These are phyloP conservation scores for Ophiostoma fasciatum DNA, from an alignment of 2,329 filamentous ascomycete genomes.

Conservation along the genomic window DNA sequence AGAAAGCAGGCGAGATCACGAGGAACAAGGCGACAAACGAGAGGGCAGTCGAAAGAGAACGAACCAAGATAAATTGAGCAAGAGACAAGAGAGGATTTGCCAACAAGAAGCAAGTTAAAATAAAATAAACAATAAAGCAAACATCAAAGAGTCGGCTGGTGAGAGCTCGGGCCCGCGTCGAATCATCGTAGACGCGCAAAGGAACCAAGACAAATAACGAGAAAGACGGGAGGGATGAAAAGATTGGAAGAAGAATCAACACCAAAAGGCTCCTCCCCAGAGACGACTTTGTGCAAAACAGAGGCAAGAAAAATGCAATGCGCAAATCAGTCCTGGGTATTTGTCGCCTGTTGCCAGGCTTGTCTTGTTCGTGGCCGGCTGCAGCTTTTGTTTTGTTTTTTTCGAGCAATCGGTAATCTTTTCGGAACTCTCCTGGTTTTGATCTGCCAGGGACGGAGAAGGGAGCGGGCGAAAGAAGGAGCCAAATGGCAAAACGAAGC, in stretches of 20 bases:
- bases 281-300: not conserved
- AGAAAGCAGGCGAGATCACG: too few relatives aligned
- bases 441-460: not conserved
- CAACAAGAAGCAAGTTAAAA: slow-evolving; percentile 1
- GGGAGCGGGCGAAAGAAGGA: too few relatives aligned
- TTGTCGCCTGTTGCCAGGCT: not conserved
- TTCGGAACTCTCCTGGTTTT: too few relatives aligned
- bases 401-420: too few relatives aligned
- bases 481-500: too few relatives aligned
- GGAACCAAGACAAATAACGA: not conserved
- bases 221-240: not conserved
- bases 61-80: slow-evolving; percentile 1
- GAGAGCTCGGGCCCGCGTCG: slow-evolving; percentile 1
- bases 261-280: not conserved
- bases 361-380: not conserved
- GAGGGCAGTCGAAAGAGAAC: not conserved
- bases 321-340: not conserved
- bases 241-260: not conserved
- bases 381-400: not conserved
- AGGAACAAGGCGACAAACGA: too few relatives aligned
- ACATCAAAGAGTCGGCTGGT: slow-evolving; percentile 3
- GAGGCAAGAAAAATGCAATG: not conserved
- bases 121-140: not conserved
- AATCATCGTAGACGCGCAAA: slow-evolving; percentile 1
- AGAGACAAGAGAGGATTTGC: not conserved